Conservation (phyloP, 176 grass and related monocot species). For the Triticum timopheevii region DNA sequence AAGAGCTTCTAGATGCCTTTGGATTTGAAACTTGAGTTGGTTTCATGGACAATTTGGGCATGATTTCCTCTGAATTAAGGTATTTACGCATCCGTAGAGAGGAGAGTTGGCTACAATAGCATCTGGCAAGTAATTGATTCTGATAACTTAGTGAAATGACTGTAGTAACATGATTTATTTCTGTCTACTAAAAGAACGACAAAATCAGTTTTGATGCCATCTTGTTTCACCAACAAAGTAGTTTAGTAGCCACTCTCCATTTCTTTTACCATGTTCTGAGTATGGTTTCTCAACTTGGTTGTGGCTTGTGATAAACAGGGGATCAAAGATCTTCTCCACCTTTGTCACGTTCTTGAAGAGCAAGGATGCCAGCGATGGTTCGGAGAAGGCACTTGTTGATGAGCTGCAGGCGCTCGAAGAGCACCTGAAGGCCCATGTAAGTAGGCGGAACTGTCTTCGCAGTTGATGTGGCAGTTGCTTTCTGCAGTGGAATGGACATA, state of each 20-base stretch:
- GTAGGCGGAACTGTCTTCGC: neutral
- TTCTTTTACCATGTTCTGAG: neutral
- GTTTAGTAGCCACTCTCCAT: neutral
- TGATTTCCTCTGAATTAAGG: too few species aligned
- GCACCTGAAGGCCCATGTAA: conserved; percentile 83
- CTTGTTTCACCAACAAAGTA: neutral
- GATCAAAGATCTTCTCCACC: conserved; percentile 75
- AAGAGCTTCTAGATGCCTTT: neutral
- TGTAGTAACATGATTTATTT: neutral
- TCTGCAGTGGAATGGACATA: neutral
- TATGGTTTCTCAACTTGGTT: neutral
- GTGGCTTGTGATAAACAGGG: conserved; percentile 50
- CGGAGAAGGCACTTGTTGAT: conserved; percentile 58
- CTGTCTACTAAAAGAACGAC: too few species aligned
- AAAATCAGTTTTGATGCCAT: neutral
- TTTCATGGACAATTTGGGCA: neutral
- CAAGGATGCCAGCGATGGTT: conserved; percentile 76
- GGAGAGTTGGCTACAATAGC: neutral
- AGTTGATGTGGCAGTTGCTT: neutral
- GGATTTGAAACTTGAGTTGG: neutral
- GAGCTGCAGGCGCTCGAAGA: conserved; percentile 63
- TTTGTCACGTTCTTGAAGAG: conserved; percentile 82
- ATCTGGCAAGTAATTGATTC: neutral
- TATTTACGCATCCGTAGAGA: neutral
- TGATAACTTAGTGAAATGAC: neutral